These are phyloP conservation scores for Hirsutella rhossiliensis DNA, from an alignment of 2,329 filamentous ascomycete species.

Conservation along the genomic window DNA sequence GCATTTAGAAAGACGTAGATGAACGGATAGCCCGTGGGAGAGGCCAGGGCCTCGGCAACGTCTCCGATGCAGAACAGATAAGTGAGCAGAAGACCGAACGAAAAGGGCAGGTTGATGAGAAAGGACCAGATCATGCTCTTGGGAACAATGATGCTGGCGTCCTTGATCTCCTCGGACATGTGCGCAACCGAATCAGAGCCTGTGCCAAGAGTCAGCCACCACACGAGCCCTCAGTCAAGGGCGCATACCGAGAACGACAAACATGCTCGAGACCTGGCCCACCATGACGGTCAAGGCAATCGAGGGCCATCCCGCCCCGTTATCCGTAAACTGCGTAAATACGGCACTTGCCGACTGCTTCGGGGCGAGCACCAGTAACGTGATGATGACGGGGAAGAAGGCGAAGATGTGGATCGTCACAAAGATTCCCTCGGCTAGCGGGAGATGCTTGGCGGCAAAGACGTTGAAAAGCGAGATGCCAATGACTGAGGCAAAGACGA, in stretches of 20 bases:
- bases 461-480: slow-evolving; percentile 5
- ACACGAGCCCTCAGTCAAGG: background rate
- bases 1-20: slow-evolving; percentile 17
- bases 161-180: slow-evolving; percentile 9
- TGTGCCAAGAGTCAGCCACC: background rate
- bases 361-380: slow-evolving; percentile 3
- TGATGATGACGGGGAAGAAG: slow-evolving; percentile 7
- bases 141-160: slow-evolving; percentile 8
- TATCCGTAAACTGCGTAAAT: slow-evolving; percentile 5
- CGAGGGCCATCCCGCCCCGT: slow-evolving; percentile 5
- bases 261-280: slow-evolving; percentile 5
- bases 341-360: slow-evolving; percentile 4
- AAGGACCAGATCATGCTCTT: slow-evolving; percentile 7
- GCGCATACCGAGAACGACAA: slow-evolving; percentile 4
- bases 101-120: slow-evolving; percentile 8
- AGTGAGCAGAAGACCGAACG: slow-evolving; percentile 11
- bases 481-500: slow-evolving; percentile 4
- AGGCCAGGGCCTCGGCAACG: slow-evolving; percentile 3
- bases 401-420: slow-evolving; percentile 6
- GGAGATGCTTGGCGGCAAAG: slow-evolving; percentile 4
- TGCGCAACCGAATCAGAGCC: slow-evolving; percentile 8
- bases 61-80: slow-evolving; percentile 11
- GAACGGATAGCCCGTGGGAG: slow-evolving; percentile 12
- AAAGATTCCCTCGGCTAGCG: slow-evolving; percentile 5
- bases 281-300: slow-evolving; percentile 6